Evolutionary conservation across 371 early-diverging fungal genomes (phyloP).

Genomic region (Nematocida minor): DNA sequence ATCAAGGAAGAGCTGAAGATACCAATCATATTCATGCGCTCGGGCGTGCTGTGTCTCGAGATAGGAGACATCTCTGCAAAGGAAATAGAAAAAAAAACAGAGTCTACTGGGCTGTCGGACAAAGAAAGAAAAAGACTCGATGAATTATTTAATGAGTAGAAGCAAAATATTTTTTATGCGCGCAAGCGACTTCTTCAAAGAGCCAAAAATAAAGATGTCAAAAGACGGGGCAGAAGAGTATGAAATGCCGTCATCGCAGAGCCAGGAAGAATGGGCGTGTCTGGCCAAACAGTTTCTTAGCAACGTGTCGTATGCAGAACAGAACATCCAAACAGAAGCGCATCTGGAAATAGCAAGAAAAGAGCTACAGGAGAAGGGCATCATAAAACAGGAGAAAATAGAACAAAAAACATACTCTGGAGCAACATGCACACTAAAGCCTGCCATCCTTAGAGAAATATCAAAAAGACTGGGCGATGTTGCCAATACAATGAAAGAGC

Average conservation of each 20-base stretch:
- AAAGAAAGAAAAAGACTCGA: slow-evolving; percentile 27
- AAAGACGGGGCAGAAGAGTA: slow-evolving; percentile 23
- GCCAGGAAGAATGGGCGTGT: slow-evolving; percentile 1
- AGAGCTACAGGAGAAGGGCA: slow-evolving; percentile 23
- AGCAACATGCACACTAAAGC: slow-evolving; percentile 6
- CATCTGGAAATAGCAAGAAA: slow-evolving; percentile 42
- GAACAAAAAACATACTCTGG: slow-evolving; percentile 18
- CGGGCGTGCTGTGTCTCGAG: slow-evolving; percentile 45
- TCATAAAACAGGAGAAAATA: slow-evolving; percentile 43
- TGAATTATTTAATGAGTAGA: not conserved
- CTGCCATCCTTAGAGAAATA: not conserved
- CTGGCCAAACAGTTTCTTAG: slow-evolving; percentile 27
- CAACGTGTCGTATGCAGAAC: slow-evolving; percentile 12
- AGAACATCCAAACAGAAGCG: slow-evolving; percentile 47
- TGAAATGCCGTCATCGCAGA: not conserved
- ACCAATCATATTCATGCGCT: slow-evolving; percentile 26
- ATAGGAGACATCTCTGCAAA: not conserved
- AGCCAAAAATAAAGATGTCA: not conserved
- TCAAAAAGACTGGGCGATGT: slow-evolving; percentile 36
- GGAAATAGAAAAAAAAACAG: not conserved
- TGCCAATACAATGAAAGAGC: slow-evolving; percentile 20
- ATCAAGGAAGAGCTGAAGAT: slow-evolving; percentile 21
- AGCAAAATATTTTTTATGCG: slow-evolving; percentile 35
- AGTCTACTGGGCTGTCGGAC: slow-evolving; percentile 19
- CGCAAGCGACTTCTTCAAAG: slow-evolving; percentile 30